Evolutionary conservation across 2,329 filamentous ascomycete species (phyloP).

Genomic region (Gnomoniopsis sp.): DNA sequence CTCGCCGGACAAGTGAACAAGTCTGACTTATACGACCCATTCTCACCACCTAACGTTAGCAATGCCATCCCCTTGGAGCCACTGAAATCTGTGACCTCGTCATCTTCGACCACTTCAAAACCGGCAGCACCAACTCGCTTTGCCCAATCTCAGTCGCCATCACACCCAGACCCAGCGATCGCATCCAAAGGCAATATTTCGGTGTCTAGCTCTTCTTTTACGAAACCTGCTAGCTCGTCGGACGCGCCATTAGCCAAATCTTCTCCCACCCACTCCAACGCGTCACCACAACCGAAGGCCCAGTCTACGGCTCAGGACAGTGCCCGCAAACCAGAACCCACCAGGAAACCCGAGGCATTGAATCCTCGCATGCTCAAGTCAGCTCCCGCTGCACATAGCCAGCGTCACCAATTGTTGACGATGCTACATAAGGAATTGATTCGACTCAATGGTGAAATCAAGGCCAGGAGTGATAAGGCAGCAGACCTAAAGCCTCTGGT

Average conservation of each 20-base stretch:
- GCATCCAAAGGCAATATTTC: not conserved
- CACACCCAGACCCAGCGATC: not conserved
- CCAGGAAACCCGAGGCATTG: slow-evolving; percentile 49
- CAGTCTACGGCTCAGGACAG: slow-evolving; percentile 7
- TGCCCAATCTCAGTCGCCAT: not conserved
- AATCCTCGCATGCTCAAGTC: slow-evolving; percentile 64
- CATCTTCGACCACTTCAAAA: not conserved
- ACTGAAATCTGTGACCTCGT: not conserved
- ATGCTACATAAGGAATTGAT: slow-evolving; percentile 62
- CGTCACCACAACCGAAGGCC: slow-evolving; percentile 1
- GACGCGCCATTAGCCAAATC: not conserved
- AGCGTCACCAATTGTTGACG: slow-evolving; percentile 55
- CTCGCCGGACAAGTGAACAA: not conserved
- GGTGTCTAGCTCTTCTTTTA: not conserved
- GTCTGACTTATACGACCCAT: slow-evolving; percentile 15
- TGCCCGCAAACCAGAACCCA: slow-evolving; percentile 10
- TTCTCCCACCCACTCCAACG: not conserved
- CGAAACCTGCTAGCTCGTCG: not conserved
- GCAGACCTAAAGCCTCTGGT: slow-evolving; percentile 47
- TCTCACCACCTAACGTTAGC: slow-evolving; percentile 8
- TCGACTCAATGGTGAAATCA: slow-evolving; percentile 64
- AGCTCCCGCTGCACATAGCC: slow-evolving; percentile 54
- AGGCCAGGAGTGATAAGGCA: slow-evolving; percentile 45
- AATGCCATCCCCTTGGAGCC: not conserved
- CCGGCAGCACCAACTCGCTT: not conserved